A percentile compares a stretch with the other conserved stretches of the same genome.
Conservation (phyloP, 805 yeast genomes). For the Starmerella scarabaei region DNA sequence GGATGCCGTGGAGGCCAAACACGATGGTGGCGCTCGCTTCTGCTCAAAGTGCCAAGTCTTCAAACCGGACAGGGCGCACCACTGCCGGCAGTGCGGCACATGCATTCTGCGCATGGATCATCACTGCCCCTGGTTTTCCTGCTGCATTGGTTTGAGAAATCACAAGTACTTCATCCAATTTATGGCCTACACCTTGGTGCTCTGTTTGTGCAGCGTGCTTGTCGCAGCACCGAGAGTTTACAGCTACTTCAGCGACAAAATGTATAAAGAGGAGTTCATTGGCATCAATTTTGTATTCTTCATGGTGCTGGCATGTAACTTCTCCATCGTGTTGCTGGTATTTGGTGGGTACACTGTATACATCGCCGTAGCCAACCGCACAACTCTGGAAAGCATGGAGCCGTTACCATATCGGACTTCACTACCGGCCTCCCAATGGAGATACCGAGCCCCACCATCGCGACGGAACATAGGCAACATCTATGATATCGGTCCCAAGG, state of each 20-base stretch:
- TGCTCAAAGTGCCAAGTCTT: constrained; percentile 32
- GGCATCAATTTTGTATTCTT: constrained; percentile 50
- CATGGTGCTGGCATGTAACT: constrained; percentile 39
- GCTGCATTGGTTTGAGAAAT: constrained; percentile 72
- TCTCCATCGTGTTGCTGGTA: constrained; percentile 43
- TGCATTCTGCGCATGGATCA: constrained; percentile 44
- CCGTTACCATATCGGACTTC: constrained; percentile 27
- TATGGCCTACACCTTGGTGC: constrained; percentile 38
- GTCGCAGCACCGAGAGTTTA: constrained; percentile 12
- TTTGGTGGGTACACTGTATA: constrained; percentile 40
- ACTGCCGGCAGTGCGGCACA: constrained; percentile 30
- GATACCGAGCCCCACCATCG: constrained; percentile 33
- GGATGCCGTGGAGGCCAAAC: constrained; percentile 29
- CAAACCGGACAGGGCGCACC: constrained; percentile 36
- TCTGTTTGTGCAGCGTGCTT: constrained; percentile 6
- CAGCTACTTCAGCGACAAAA: constrained; percentile 15
- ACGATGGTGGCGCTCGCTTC: constrained; percentile 31
- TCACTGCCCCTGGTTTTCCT: constrained; percentile 84
- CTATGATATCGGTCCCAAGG: constrained; percentile 53
- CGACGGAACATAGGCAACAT: constrained; percentile 46
- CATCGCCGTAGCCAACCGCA: constrained; percentile 48
- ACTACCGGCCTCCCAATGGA: constrained; percentile 26
- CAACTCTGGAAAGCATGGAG: constrained; percentile 64
- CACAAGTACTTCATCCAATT: constrained; percentile 72
- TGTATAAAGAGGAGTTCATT: constrained; percentile 30